A percentile compares a stretch with the other conserved stretches of the same genome.
phyloP scores from a whole-genome alignment of 139 green algal species.

The Microglena sp. region DNA sequence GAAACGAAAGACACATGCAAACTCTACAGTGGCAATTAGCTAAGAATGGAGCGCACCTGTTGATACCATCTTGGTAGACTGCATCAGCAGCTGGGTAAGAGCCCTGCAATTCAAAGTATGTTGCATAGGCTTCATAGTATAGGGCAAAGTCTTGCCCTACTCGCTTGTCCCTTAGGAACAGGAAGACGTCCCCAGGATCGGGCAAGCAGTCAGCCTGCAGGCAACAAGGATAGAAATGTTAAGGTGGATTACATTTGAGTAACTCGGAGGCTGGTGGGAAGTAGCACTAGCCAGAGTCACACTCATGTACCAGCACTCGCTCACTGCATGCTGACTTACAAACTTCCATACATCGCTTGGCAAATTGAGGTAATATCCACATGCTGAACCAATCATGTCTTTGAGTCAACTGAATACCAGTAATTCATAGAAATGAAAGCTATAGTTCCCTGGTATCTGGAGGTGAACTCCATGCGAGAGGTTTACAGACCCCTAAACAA shows the following conservation, averaged over 20 bases:
- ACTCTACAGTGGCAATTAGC: neutral
- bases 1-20: neutral
- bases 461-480: neutral
- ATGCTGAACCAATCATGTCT: too few species aligned
- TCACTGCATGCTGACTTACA: constrained; percentile 1
- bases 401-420: too few species aligned
- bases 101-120: constrained; percentile 67
- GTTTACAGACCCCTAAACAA: neutral
- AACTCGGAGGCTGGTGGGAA: neutral
- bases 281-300: neutral
- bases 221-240: neutral
- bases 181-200: constrained; percentile 82
- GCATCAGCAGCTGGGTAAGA: constrained; percentile 57
- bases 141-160: constrained; percentile 74
- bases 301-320: neutral
- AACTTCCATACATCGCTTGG: too few species aligned
- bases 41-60: constrained; percentile 17
- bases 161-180: constrained; percentile 62
- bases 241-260: neutral
- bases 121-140: constrained; percentile 80
- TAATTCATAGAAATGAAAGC: too few species aligned
- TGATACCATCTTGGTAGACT: constrained; percentile 66
- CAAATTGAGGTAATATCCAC: too few species aligned
- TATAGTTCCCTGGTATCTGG: too few species aligned
- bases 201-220: constrained; percentile 68